Conservation (phyloP, 768 basidiomycete genomes). For the Mycena albidolilacea region DNA sequence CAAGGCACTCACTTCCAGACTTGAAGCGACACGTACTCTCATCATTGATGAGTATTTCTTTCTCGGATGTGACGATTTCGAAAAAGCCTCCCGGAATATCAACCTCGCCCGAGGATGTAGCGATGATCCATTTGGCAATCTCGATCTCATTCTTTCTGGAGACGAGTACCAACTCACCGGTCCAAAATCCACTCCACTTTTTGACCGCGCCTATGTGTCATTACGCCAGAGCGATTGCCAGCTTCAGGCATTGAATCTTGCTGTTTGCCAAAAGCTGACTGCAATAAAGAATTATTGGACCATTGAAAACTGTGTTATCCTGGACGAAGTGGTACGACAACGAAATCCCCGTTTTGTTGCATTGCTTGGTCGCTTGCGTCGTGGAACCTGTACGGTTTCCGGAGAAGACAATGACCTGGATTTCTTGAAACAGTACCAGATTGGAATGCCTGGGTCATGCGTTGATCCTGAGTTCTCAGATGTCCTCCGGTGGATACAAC, state of each 20-base stretch:
- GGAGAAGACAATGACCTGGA: conserved; percentile 33
- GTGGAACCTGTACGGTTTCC: conserved; percentile 28
- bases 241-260: conserved; percentile 28
- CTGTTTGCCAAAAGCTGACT: background rate
- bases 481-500: conserved; percentile 19
- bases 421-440: conserved; percentile 22
- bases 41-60: too few species aligned
- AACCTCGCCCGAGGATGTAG: too few species aligned
- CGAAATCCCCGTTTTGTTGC: too few species aligned
- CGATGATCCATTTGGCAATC: background rate
- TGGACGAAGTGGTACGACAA: too few species aligned
- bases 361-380: conserved; percentile 19
- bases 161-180: conserved; percentile 13
- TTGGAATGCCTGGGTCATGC: background rate
- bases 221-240: background rate
- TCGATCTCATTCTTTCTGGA: conserved; percentile 36
- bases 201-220: conserved; percentile 1
- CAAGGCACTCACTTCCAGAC: conserved; percentile 2
- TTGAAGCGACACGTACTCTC: conserved; percentile 2
- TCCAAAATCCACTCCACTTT: conserved; percentile 21
- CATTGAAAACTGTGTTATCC: too few species aligned
- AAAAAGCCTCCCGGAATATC: too few species aligned
- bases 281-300: too few species aligned
- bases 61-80: too few species aligned
- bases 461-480: background rate